A percentile compares a stretch with the other conserved stretches of the same genome.
Evolutionary conservation across 2,329 filamentous ascomycete species (phyloP).

Genomic region (Sporothrix humicola): DNA sequence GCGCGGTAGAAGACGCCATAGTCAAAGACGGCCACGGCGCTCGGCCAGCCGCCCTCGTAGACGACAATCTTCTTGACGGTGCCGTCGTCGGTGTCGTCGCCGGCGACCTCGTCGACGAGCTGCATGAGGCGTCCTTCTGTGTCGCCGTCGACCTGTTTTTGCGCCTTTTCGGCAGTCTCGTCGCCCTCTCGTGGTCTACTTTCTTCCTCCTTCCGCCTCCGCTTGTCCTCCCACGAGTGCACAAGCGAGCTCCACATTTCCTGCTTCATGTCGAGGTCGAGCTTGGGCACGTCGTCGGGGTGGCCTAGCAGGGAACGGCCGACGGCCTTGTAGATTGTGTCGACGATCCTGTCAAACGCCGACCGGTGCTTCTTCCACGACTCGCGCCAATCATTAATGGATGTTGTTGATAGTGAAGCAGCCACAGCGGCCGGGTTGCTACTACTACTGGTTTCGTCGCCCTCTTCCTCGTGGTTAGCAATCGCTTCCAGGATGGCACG

Average conservation of each 20-base stretch:
- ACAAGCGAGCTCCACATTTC: constrained; percentile 37
- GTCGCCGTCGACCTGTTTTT: not conserved
- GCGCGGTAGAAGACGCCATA: constrained; percentile 78
- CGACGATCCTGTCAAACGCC: constrained; percentile 32
- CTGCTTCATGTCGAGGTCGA: constrained; percentile 32
- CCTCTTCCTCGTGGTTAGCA: constrained; percentile 35
- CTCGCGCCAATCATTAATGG: constrained; percentile 20
- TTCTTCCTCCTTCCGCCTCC: constrained; percentile 9
- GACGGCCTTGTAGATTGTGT: constrained; percentile 32
- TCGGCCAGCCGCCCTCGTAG: constrained; percentile 71
- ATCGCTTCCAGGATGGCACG: constrained; percentile 30
- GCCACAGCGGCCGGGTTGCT: not conserved
- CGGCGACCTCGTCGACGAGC: constrained; percentile 31
- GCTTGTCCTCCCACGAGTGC: constrained; percentile 29
- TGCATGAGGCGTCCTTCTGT: constrained; percentile 28
- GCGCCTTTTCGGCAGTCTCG: not conserved
- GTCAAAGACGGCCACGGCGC: constrained; percentile 83
- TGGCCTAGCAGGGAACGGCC: constrained; percentile 22
- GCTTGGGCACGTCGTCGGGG: constrained; percentile 17
- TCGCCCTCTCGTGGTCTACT: not conserved
- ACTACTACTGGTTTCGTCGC: not conserved
- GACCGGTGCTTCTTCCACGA: constrained; percentile 22
- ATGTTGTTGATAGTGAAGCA: not conserved
- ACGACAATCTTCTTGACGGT: constrained; percentile 72
- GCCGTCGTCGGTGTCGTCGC: constrained; percentile 70